Conservation (phyloP, 441 rosid species). For the Gossypium trilobum region DNA sequence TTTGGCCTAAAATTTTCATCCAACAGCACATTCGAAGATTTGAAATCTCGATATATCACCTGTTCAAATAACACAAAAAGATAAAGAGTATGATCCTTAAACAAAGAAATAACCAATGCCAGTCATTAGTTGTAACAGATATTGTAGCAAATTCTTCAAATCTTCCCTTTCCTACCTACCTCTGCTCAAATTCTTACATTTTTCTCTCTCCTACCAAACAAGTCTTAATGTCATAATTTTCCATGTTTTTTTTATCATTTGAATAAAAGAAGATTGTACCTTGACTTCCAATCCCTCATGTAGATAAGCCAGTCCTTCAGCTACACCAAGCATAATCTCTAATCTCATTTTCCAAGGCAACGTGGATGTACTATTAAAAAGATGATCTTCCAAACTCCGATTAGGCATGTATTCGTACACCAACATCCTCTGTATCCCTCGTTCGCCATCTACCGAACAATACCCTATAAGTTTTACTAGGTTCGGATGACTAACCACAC, state of each 20-base stretch:
- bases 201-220: neutral
- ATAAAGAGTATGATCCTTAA: slow-evolving; percentile 6
- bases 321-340: slow-evolving; percentile 43
- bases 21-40: slow-evolving; percentile 50
- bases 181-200: too few species aligned
- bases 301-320: slow-evolving; percentile 53
- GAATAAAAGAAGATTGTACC: slow-evolving; percentile 26
- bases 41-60: slow-evolving; percentile 59
- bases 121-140: neutral
- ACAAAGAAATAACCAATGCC: neutral
- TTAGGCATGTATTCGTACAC: slow-evolving; percentile 37
- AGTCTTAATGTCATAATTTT: neutral
- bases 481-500: slow-evolving; percentile 36
- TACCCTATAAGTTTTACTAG: slow-evolving; percentile 37
- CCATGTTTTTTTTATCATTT: neutral
- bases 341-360: slow-evolving; percentile 35
- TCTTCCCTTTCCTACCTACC: too few species aligned
- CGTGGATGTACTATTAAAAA: slow-evolving; percentile 21
- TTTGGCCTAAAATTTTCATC: slow-evolving; percentile 36
- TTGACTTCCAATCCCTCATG: slow-evolving; percentile 39
- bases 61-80: slow-evolving; percentile 13
- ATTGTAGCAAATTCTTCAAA: too few species aligned
- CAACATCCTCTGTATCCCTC: slow-evolving; percentile 31
- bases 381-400: slow-evolving; percentile 33
- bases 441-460: slow-evolving; percentile 27